Evolutionary conservation across 2,329 filamentous ascomycete genomes (phyloP).

Genomic region (Trichoderma sp.): DNA sequence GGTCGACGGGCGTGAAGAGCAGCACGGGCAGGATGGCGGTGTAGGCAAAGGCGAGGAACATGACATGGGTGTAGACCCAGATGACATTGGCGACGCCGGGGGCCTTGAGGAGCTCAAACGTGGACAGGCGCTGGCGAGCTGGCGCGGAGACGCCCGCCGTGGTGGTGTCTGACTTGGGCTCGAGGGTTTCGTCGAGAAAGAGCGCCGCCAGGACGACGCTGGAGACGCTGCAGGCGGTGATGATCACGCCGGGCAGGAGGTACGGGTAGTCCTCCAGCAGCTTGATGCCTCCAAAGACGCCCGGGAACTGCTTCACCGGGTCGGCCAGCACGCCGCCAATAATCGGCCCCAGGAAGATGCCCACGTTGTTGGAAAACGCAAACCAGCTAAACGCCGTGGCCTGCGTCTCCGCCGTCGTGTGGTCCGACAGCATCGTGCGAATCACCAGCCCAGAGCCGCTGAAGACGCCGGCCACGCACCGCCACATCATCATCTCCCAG

Average conservation of each 20-base stretch:
- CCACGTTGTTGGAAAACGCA: conserved; percentile 73
- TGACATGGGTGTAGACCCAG: conserved; percentile 66
- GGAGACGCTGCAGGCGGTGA: conserved; percentile 50
- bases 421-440: conserved; percentile 76
- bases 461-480: conserved; percentile 74
- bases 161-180: conserved; percentile 5
- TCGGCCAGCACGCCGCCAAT: conserved; percentile 71
- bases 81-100: conserved; percentile 70
- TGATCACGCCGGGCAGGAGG: conserved; percentile 60
- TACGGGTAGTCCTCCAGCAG: conserved; percentile 59
- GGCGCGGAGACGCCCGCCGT: conserved; percentile 19
- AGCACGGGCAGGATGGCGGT: conserved; percentile 72
- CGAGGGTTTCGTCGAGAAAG: conserved; percentile 66
- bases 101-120: conserved; percentile 55
- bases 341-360: conserved; percentile 72
- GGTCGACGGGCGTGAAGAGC: conserved; percentile 63
- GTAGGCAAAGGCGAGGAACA: conserved; percentile 71
- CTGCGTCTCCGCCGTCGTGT: conserved; percentile 70
- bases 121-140: conserved; percentile 30
- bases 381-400: conserved; percentile 77
- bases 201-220: conserved; percentile 52
- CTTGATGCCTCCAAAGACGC: conserved; percentile 50
- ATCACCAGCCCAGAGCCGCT: conserved; percentile 75
- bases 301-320: conserved; percentile 66
- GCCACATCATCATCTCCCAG: conserved; percentile 74